Evolutionary conservation across 176 grass and related monocot genomes (phyloP).

Genomic region (Poa annua): DNA sequence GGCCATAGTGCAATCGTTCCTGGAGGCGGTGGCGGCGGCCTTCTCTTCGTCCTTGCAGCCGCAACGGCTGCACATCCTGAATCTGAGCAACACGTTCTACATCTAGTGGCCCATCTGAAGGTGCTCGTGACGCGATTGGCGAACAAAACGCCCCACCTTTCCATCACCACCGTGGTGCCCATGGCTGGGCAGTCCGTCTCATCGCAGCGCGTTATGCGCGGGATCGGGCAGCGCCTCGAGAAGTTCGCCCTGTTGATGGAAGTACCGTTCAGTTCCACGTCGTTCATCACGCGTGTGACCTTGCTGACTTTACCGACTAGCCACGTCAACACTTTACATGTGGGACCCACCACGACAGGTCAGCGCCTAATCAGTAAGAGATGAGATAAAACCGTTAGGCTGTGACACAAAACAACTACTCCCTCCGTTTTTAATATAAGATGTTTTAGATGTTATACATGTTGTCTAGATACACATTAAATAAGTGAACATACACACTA

Average conservation of each 20-base stretch:
- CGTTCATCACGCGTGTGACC: conserved; percentile 78
- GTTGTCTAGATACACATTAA: too few relatives aligned
- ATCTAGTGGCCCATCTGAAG: conserved; percentile 99
- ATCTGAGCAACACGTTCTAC: conserved; percentile 97
- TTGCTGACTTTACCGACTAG: too few relatives aligned
- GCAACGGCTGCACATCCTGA: conserved; percentile 85
- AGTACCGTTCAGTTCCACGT: conserved; percentile 89
- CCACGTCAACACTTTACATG: too few relatives aligned
- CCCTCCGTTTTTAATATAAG: too few relatives aligned
- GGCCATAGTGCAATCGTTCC: conserved; percentile 93
- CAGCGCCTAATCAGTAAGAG: too few relatives aligned
- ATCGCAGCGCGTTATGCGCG: conserved; percentile 84
- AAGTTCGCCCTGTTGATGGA: conserved; percentile 98
- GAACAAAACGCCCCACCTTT: conserved; percentile 92
- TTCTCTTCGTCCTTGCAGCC: conserved; percentile 38
- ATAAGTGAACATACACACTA: too few relatives aligned
- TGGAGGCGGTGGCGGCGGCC: conserved; percentile 59
- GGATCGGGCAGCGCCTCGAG: conserved; percentile 95
- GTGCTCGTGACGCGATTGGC: conserved; percentile 83
- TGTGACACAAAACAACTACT: too few relatives aligned
- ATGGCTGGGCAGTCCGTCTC: conserved; percentile 49
- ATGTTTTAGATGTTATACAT: too few relatives aligned
- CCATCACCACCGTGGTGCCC: conserved; percentile 85
- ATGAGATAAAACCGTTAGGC: too few relatives aligned
- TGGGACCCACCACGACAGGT: too few relatives aligned